These are phyloP conservation scores for Strobilomyces confusus DNA, from an alignment of 768 basidiomycete genomes.

Conservation along the genomic window DNA sequence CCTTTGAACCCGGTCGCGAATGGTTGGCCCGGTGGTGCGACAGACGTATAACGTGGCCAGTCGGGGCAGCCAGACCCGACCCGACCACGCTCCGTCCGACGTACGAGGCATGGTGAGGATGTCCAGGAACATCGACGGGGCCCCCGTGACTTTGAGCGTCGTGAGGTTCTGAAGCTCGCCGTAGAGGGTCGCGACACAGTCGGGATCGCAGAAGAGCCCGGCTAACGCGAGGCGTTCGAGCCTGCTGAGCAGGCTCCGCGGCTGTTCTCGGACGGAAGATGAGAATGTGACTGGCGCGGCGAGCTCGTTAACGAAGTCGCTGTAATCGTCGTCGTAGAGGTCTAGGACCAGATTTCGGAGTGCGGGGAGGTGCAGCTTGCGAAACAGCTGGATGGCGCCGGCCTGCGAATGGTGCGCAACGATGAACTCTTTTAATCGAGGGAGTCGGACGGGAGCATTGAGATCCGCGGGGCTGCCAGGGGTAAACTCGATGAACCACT, in stretches of 20 bases:
- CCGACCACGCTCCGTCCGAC: background rate
- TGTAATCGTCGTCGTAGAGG: slow-evolving; percentile 51
- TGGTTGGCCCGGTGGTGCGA: background rate
- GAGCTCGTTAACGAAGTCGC: slow-evolving; percentile 44
- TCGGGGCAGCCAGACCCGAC: background rate
- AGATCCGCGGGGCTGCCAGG: slow-evolving; percentile 22
- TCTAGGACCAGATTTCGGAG: slow-evolving; percentile 45
- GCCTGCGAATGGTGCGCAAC: slow-evolving; percentile 53
- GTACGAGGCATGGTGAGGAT: background rate
- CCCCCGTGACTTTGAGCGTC: slow-evolving; percentile 25
- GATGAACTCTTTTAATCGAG: slow-evolving; percentile 29
- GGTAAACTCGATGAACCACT: slow-evolving; percentile 30
- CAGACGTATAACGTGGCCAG: background rate
- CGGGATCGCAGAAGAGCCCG: slow-evolving; percentile 35
- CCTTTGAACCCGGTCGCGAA: background rate
- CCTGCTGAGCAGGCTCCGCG: slow-evolving; percentile 36
- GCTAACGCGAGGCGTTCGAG: slow-evolving; percentile 52
- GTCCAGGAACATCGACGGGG: background rate
- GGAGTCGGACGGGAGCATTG: slow-evolving; percentile 29
- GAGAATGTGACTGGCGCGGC: slow-evolving; percentile 6
- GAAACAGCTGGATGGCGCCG: slow-evolving; percentile 30
- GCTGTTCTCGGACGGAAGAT: slow-evolving; percentile 34
- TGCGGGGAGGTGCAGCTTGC: slow-evolving; percentile 32
- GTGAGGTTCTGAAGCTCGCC: slow-evolving; percentile 46
- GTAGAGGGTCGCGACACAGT: slow-evolving; percentile 34